Conservation (phyloP, 1,284 basidiomycete species). For the Marasmius tenuissimus region DNA sequence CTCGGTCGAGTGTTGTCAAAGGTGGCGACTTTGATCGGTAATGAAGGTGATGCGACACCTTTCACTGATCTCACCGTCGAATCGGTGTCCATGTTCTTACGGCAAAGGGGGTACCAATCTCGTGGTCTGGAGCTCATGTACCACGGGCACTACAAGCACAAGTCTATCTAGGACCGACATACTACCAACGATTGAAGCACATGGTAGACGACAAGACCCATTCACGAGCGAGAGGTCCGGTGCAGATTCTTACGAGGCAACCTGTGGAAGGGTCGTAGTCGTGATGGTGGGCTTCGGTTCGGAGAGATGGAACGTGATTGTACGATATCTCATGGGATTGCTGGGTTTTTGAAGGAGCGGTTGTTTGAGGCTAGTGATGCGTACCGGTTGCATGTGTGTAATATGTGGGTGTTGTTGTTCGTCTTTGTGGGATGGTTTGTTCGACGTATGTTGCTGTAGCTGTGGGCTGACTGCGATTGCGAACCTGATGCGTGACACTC, state of each 20-base stretch:
- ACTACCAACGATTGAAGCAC: slow-evolving; percentile 99
- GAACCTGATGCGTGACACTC: too few relatives aligned
- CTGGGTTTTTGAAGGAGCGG: slow-evolving; percentile 94
- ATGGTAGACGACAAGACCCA: slow-evolving; percentile 99
- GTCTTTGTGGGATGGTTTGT: too few relatives aligned
- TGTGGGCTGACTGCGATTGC: too few relatives aligned
- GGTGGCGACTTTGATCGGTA: slow-evolving; percentile 93
- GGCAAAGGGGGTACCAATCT: slow-evolving; percentile 89
- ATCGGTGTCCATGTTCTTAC: slow-evolving; percentile 83
- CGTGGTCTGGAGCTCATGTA: slow-evolving; percentile 98
- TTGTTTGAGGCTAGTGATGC: slow-evolving; percentile 93
- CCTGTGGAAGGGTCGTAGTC: slow-evolving; percentile 99
- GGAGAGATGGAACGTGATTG: slow-evolving; percentile 99
- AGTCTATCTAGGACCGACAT: slow-evolving; percentile 97
- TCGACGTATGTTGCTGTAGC: too few relatives aligned
- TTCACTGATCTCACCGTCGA: slow-evolving; percentile 99
- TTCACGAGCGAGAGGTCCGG: slow-evolving; percentile 95
- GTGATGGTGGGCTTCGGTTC: slow-evolving; percentile 98
- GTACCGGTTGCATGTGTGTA: slow-evolving; percentile 91
- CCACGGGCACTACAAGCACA: slow-evolving; percentile 98
- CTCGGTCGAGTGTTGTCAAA: slow-evolving; percentile 97
- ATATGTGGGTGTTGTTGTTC: slow-evolving; percentile 65
- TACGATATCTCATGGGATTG: slow-evolving; percentile 99
- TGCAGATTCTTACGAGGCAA: slow-evolving; percentile 96
- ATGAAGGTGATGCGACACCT: slow-evolving; percentile 97